Conservation (phyloP, 1,139 yeast species). For the Saccharomycopsis crataegensis region DNA sequence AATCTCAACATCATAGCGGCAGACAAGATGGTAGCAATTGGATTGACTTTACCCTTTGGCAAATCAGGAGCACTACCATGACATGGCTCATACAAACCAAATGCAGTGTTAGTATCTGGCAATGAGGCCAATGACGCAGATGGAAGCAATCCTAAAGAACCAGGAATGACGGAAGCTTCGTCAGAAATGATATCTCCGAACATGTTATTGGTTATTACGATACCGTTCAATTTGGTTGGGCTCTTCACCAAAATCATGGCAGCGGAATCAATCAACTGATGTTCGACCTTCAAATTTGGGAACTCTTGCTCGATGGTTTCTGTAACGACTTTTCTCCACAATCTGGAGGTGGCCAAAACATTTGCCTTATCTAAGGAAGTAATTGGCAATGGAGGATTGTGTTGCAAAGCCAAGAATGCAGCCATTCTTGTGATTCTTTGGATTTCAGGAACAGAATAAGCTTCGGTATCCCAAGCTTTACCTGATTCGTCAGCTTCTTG, state of each 20-base stretch:
- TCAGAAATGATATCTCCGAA: constrained; percentile 97
- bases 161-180: constrained; percentile 97
- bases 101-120: constrained; percentile 89
- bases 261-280: constrained; percentile 95
- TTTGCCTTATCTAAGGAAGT: constrained; percentile 98
- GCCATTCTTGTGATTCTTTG: constrained; percentile 97
- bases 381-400: constrained; percentile 84
- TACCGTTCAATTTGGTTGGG: constrained; percentile 87
- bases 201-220: constrained; percentile 89
- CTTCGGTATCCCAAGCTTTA: constrained; percentile 89
- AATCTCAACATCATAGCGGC: constrained; percentile 96
- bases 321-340: constrained; percentile 93
- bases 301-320: constrained; percentile 78
- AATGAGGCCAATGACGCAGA: constrained; percentile 93
- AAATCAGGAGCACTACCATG: constrained; percentile 98
- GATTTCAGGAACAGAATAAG: constrained; percentile 84
- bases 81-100: constrained; percentile 96
- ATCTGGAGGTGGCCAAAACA: constrained; percentile 89
- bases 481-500: constrained; percentile 78
- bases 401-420: constrained; percentile 90
- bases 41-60: constrained; percentile 81
- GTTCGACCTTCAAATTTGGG: constrained; percentile 75
- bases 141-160: constrained; percentile 90
- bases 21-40: constrained; percentile 88
- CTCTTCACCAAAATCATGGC: constrained; percentile 93